Percentiles rank a stretch among this genome's conserved stretches.
These are phyloP conservation scores for Cladorrhinum sp. DNA, from an alignment of 2,329 filamentous ascomycete species.

Conservation along the genomic window DNA sequence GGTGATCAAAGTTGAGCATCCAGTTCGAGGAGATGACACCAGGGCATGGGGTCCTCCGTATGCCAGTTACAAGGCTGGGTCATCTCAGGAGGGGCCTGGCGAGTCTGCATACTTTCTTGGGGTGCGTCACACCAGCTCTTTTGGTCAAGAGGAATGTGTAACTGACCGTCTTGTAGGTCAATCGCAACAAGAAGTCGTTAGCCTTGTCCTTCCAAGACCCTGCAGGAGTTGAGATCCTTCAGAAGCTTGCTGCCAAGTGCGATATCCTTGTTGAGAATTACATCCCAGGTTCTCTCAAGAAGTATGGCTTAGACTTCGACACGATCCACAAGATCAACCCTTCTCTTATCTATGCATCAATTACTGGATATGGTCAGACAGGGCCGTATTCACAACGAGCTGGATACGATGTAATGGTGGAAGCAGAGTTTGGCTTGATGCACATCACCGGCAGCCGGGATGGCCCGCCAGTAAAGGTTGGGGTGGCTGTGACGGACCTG, in stretches of 20 bases:
- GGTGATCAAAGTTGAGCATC: constrained; percentile 96
- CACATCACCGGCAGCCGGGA: constrained; percentile 91
- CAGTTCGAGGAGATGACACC: constrained; percentile 86
- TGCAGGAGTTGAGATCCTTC: constrained; percentile 79
- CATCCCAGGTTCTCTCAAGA: constrained; percentile 81
- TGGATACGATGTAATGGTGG: constrained; percentile 99
- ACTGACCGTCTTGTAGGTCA: constrained; percentile 57
- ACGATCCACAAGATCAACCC: constrained; percentile 80
- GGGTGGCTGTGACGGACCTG: constrained; percentile 92
- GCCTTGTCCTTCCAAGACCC: constrained; percentile 86
- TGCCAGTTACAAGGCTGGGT: constrained; percentile 67
- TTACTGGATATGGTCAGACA: constrained; percentile 95
- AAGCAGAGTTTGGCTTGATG: constrained; percentile 97
- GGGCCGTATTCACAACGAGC: constrained; percentile 84
- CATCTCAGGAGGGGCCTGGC: constrained; percentile 64
- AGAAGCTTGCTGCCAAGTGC: constrained; percentile 77
- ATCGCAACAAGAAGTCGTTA: constrained; percentile 95
- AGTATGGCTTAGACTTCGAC: constrained; percentile 87
- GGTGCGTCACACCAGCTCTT: constrained; percentile 47
- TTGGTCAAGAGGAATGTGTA: background rate
- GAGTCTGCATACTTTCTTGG: constrained; percentile 94
- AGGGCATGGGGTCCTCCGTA: constrained; percentile 96
- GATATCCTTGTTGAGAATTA: constrained; percentile 98
- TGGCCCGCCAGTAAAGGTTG: constrained; percentile 92
- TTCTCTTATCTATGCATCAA: constrained; percentile 85